Percentiles rank a stretch among this genome's conserved stretches.
These are phyloP conservation scores for Vitis hybrid DNA, from an alignment of 177 flowering plant species.

Conservation along the genomic window DNA sequence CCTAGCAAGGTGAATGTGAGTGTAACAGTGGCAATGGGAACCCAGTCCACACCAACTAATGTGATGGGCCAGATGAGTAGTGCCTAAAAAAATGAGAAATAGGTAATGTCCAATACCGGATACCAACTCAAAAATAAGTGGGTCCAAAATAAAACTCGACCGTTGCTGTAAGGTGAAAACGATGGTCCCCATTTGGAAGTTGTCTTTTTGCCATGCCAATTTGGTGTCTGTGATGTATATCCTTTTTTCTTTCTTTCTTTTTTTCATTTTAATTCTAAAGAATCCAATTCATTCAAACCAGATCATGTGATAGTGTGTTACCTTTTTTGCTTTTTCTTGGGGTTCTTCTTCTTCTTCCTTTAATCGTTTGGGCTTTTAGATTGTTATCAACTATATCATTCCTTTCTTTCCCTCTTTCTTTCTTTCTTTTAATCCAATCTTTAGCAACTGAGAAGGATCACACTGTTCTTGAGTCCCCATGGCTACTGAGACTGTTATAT, in stretches of 20 bases:
- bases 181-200: too few relatives aligned
- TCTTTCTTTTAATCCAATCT: neutral
- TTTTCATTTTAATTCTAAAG: too few relatives aligned
- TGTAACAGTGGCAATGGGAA: too few relatives aligned
- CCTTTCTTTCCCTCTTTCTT: constrained; percentile 13
- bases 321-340: constrained; percentile 6
- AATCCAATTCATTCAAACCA: constrained; percentile 13
- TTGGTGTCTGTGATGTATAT: neutral
- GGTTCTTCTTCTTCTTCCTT: neutral
- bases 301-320: constrained; percentile 26
- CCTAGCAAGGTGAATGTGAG: too few relatives aligned
- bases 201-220: constrained; percentile 6
- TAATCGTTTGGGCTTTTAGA: constrained; percentile 2
- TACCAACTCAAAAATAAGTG: too few relatives aligned
- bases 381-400: constrained; percentile 28
- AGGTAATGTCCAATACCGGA: too few relatives aligned
- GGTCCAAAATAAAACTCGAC: too few relatives aligned
- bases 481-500: constrained; percentile 30
- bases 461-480: constrained; percentile 8
- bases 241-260: too few relatives aligned
- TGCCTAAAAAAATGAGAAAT: too few relatives aligned
- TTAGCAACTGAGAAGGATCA: neutral
- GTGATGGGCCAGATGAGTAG: too few relatives aligned
- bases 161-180: too few relatives aligned
- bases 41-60: too few relatives aligned